Evolutionary conservation across 805 yeast genomes (phyloP), one percentile per base, ranked within the genome.

Genomic region (Metschnikowia sp.): DNA sequence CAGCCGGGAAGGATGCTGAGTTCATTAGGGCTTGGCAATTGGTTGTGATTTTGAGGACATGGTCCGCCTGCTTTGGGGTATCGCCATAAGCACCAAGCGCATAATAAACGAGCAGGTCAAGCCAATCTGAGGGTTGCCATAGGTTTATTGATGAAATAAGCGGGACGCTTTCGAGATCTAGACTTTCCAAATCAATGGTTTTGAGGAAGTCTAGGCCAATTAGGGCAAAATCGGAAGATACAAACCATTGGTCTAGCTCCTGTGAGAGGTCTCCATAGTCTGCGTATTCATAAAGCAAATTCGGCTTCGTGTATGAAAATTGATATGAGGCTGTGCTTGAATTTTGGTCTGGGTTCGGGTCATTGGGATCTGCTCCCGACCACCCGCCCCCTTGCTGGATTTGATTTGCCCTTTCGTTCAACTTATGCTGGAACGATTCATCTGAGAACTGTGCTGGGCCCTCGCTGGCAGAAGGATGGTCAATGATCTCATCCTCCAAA

Each of bases 401-500:
- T 52, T 69, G 75, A 46, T 70, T 70, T 2, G 77, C 76, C 39
- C 74, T 49, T 18, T 68, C 76, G 49, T 72, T 71, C 48, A 72
- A 55, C 49, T 70, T 69, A 44, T 60, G 63, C 51, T 72, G 77
- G 46, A 72, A 72, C 28, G 76, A 67, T 47, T 70, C 72, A 48
- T 72, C 76, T 8, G 53, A 52, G 12, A 69, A 53, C 19, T 67
- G 68, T 33, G 60, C 53, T 40, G 60, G 53, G 36, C 46, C 48
- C 9, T 74, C 63, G 22, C 54, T 45, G 3, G 67, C 66, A 47
- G 69, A 72, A 0, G 76, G 75, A 50, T 72, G 69, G 48, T 73
- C 76, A n/a, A 70, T 71, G 43, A 70, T 66, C 51, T 69, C 72
- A 48, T 74, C 80, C 43, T 77, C 81, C 38, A 77, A 67, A 49